Evolutionary conservation across 2,329 filamentous ascomycete species (phyloP), one percentile per base, ranked within the genome.

Genomic region (Phialophora expanda): DNA sequence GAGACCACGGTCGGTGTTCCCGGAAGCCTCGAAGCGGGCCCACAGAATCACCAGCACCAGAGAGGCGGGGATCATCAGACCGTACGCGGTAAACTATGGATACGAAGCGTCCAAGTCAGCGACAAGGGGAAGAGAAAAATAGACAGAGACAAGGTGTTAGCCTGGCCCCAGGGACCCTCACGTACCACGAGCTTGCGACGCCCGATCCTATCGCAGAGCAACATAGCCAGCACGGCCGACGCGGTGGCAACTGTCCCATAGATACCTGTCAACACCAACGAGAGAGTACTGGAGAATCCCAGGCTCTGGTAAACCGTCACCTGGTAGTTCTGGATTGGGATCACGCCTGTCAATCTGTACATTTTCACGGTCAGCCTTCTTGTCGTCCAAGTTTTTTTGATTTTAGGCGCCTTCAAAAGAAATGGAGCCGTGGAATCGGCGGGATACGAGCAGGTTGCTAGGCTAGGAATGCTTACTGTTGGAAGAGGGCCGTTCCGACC

Each of bases 181-280:
- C 70, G 5, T 4, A 87, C 73, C 8, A 87, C 78, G 84, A 87
- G 86, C 56, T 80, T 83, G 61, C 85, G 80, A 34, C 85, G 82
- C 41, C 85, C 85, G 84, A 84, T 86, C 72, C 83, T 82, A 72
- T 86, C 85, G 1, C 82, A 82, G 17, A 86, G 74, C 65, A 77
- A 85, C 38, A 78, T 77, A 0, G 83, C 85, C 0, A 84, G 83
- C 30, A 86, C 70, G 22, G 73, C 72, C 6, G 96, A 96, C 84
- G 89, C 93, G 85, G 92, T 92, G 83, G 96, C 93, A 84, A 92
- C 94, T 82, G 96, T 88, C 81, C 89, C 90, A 75, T 94, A 94
- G 81, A 96, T 93, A 67, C 90, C 87, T 70, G 96, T 92, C 84
- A 93, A 88, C 59, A 89, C 86, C 64, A 78, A 80, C 70, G 83